Conservation (phyloP, 2,329 filamentous ascomycete species). For the Albifimbria verrucaria region DNA sequence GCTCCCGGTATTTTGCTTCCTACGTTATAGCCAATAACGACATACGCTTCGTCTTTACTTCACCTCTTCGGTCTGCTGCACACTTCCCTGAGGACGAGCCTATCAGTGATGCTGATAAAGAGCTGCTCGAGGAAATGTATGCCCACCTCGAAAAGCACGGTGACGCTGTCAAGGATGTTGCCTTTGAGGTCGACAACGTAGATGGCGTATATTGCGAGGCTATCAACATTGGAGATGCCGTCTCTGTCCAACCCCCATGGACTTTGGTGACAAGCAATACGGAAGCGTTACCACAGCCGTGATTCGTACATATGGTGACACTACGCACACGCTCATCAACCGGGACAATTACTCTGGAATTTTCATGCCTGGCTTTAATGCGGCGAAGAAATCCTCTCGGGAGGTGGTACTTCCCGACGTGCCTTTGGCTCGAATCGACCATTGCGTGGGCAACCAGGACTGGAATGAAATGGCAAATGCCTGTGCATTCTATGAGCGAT, state of each 20-base stretch:
- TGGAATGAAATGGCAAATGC: slow-evolving; percentile 69
- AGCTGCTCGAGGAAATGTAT: slow-evolving; percentile 64
- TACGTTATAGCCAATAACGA: slow-evolving; percentile 70
- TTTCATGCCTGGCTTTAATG: slow-evolving; percentile 74
- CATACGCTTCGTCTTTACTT: slow-evolving; percentile 70
- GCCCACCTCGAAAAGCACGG: slow-evolving; percentile 72
- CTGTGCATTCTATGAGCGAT: slow-evolving; percentile 66
- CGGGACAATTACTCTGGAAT: slow-evolving; percentile 61
- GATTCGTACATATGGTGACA: slow-evolving; percentile 82
- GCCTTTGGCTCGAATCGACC: slow-evolving; percentile 67
- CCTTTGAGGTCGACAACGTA: slow-evolving; percentile 81
- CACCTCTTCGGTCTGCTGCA: slow-evolving; percentile 57
- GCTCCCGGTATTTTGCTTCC: slow-evolving; percentile 66
- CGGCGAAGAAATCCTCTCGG: slow-evolving; percentile 31
- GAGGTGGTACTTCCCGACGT: slow-evolving; percentile 53
- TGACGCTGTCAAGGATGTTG: slow-evolving; percentile 80
- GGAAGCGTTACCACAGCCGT: slow-evolving; percentile 67
- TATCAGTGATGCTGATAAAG: slow-evolving; percentile 54
- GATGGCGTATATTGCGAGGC: slow-evolving; percentile 67
- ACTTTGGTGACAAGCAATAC: slow-evolving; percentile 46
- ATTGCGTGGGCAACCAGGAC: slow-evolving; percentile 85
- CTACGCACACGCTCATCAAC: slow-evolving; percentile 78
- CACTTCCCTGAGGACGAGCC: slow-evolving; percentile 47
- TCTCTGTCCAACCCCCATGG: slow-evolving; percentile 56
- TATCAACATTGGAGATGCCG: slow-evolving; percentile 53